Evolutionary conservation across 2,329 filamentous ascomycete genomes (phyloP).

Genomic region (Pestalotiopsis sp.): DNA sequence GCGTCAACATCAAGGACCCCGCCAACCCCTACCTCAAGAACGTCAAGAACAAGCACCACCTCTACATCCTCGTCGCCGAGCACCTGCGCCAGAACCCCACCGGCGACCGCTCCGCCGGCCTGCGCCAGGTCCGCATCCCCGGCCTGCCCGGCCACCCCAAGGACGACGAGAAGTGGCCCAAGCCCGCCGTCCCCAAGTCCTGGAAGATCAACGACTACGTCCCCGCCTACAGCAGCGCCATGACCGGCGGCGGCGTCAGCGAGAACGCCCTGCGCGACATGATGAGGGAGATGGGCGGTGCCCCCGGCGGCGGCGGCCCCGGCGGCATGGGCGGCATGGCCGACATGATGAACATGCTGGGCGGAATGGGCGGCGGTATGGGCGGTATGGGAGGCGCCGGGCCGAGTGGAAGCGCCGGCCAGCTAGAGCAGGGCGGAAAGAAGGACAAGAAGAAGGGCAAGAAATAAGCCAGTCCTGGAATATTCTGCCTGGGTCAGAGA

Average conservation of each 20-base stretch:
- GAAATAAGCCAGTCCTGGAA: not conserved
- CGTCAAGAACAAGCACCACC: constrained; percentile 81
- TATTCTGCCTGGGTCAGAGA: not conserved
- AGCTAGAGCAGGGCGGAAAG: constrained; percentile 39
- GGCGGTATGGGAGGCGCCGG: constrained; percentile 25
- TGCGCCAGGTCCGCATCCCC: constrained; percentile 69
- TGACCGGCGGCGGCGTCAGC: constrained; percentile 90
- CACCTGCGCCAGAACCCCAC: constrained; percentile 81
- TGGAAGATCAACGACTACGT: constrained; percentile 89
- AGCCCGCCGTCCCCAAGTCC: constrained; percentile 76
- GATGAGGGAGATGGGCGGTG: constrained; percentile 84
- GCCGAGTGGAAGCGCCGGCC: constrained; percentile 28
- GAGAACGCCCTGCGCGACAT: constrained; percentile 97
- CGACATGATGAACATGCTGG: constrained; percentile 22
- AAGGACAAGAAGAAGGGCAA: constrained; percentile 44
- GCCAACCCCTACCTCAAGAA: constrained; percentile 26
- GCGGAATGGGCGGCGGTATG: constrained; percentile 25
- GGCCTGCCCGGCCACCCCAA: constrained; percentile 70
- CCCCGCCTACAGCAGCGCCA: constrained; percentile 84
- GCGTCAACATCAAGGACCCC: constrained; percentile 69
- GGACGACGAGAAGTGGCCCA: constrained; percentile 68
- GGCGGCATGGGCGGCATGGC: constrained; percentile 21
- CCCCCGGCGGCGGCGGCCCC: constrained; percentile 31
- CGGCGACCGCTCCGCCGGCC: constrained; percentile 66
- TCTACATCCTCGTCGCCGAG: constrained; percentile 78